A percentile compares a stretch with the other conserved stretches of the same genome.
Conservation (phyloP, 139 green algal species). For the Picochlorum sp. region DNA sequence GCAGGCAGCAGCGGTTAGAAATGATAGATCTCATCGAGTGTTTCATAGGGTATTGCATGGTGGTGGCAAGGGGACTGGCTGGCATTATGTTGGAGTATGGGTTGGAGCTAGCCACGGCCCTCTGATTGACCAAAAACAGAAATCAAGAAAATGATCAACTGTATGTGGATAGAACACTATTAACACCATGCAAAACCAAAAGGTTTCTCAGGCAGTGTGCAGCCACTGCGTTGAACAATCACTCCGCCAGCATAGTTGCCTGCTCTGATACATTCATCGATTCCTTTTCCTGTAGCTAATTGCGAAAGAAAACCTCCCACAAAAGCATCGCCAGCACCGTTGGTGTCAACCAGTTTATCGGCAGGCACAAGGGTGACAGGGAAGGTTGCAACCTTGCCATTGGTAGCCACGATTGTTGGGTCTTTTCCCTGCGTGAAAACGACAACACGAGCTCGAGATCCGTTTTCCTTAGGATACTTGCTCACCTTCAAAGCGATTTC, state of each 20-base stretch:
- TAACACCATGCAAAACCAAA: constrained; percentile 26
- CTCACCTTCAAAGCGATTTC: constrained; percentile 81
- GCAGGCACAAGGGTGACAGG: constrained; percentile 58
- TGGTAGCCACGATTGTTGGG: constrained; percentile 74
- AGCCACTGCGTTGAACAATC: constrained; percentile 91
- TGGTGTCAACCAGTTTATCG: constrained; percentile 95
- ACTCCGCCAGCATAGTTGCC: constrained; percentile 87
- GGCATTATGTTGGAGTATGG: constrained; percentile 41
- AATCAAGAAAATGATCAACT: constrained; percentile 3
- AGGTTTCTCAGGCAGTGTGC: constrained; percentile 66
- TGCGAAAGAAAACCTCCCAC: constrained; percentile 97
- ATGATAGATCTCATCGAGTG: constrained; percentile 33
- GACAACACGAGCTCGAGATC: constrained; percentile 61
- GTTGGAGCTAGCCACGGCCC: constrained; percentile 39
- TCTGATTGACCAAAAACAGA: background rate
- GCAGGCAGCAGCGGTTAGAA: constrained; percentile 45
- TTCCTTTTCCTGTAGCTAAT: constrained; percentile 75
- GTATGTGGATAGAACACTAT: background rate
- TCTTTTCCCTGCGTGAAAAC: constrained; percentile 92
- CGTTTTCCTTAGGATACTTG: constrained; percentile 71
- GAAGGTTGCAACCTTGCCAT: constrained; percentile 50
- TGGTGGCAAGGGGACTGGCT: constrained; percentile 23
- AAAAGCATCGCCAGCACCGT: constrained; percentile 90
- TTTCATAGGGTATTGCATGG: constrained; percentile 38
- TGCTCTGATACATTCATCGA: constrained; percentile 67